Percentiles rank a stretch among this genome's conserved stretches.
phyloP scores from a whole-genome alignment of 306 rosid genomes.

The Glycyrrhiza uralensis region DNA sequence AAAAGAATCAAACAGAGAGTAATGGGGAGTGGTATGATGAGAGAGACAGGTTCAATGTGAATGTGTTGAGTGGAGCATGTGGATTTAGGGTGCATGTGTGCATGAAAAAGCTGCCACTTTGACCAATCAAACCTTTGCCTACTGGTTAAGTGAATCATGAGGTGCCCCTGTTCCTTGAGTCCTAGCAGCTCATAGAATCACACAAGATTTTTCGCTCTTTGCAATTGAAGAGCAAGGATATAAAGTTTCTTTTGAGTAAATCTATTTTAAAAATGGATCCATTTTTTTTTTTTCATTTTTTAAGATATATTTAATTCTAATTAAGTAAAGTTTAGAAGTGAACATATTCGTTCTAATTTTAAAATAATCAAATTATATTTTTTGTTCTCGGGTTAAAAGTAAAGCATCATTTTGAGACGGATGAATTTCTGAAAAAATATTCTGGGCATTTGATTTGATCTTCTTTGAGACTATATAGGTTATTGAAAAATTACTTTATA shows the following conservation, averaged over 20 bases:
- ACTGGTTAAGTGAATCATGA: background rate
- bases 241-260: background rate
- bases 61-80: constrained; percentile 10
- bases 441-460: too few relatives aligned
- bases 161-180: background rate
- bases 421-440: too few relatives aligned
- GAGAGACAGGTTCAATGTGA: constrained; percentile 19
- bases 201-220: background rate
- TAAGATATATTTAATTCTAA: background rate
- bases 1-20: constrained; percentile 23
- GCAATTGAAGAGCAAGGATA: too few relatives aligned
- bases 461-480: too few relatives aligned
- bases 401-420: too few relatives aligned
- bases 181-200: background rate
- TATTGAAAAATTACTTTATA: too few relatives aligned
- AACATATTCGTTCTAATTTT: too few relatives aligned
- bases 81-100: constrained; percentile 44
- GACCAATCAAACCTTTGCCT: constrained; percentile 35
- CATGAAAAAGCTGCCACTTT: constrained; percentile 47
- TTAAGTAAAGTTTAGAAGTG: too few relatives aligned
- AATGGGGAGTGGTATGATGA: constrained; percentile 21
- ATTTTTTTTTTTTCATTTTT: background rate
- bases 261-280: too few relatives aligned
- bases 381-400: too few relatives aligned
- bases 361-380: too few relatives aligned